Percentiles rank a stretch among this genome's conserved stretches.
phyloP scores from a whole-genome alignment of 305 asterid genomes.

The Fraxinus baroniana region DNA sequence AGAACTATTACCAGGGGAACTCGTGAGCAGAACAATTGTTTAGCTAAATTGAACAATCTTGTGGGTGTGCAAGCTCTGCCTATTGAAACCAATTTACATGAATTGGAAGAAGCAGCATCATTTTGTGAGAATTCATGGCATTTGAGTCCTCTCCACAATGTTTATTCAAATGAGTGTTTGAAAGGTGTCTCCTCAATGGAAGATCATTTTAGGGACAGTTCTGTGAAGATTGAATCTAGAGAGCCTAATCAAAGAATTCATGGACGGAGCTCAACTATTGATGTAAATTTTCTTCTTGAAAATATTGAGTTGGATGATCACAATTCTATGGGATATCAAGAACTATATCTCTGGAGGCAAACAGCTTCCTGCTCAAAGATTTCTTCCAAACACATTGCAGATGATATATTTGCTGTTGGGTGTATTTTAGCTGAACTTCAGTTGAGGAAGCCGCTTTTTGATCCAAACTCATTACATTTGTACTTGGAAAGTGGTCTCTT shows the following conservation, averaged over 20 bases:
- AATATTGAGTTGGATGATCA: conserved; percentile 66
- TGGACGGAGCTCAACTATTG: conserved; percentile 39
- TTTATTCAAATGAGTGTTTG: conserved; percentile 33
- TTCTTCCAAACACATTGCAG: conserved; percentile 54
- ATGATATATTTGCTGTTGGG: conserved; percentile 87
- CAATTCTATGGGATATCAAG: conserved; percentile 69
- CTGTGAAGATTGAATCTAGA: conserved; percentile 33
- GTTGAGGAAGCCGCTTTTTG: conserved; percentile 79
- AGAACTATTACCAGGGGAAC: conserved; percentile 32
- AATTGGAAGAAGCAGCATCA: conserved; percentile 70
- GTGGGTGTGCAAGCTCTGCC: conserved; percentile 26
- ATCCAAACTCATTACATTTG: conserved; percentile 50
- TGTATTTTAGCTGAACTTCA: conserved; percentile 93
- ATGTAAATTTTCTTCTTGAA: conserved; percentile 60
- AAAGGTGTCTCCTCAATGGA: conserved; percentile 36
- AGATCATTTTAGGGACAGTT: conserved; percentile 35
- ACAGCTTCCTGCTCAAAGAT: conserved; percentile 36
- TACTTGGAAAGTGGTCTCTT: conserved; percentile 66
- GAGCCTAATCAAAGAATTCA: conserved; percentile 25
- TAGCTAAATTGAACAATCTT: conserved; percentile 26
- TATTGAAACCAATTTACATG: conserved; percentile 44
- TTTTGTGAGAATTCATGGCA: conserved; percentile 76
- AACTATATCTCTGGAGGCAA: conserved; percentile 72
- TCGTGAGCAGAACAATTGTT: conserved; percentile 27
- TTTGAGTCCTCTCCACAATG: conserved; percentile 61